Base-by-base conservation (phyloP, 2,329 filamentous ascomycete species). In the Stagonosporopsis chrysanthemi region DNA sequence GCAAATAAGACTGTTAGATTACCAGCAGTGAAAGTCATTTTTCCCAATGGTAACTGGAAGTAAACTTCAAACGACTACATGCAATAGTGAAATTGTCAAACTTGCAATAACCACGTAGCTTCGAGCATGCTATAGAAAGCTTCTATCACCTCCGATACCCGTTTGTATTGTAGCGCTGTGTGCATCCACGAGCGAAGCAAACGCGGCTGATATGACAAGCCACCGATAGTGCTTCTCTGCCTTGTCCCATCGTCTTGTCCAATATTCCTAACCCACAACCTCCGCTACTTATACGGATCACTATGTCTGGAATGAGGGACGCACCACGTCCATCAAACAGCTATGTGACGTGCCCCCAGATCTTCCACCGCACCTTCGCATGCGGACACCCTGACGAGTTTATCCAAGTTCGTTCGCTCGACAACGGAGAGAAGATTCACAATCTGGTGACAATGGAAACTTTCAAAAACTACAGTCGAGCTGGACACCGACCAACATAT, bases 321-420 rank as follows among this genome's bases (percentile, higher is more conserved):
- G 22, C 22, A 29, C 19, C 35, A 38, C 6, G 7, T 8, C 5
- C n/a, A 23, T 4, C 17, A 40, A 35, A 19, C 6, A 15, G 24
- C 14, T 28, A 15, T 3, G 17, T 35, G 24, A 12, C 28, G 4
- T 61, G 63, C 44, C 52, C 65, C 7, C 64, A 65, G 12, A 55
- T 62, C 22, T 60, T 65, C 23, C 57, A 50, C 29, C 63, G 65
- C 23, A 35, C 44, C 6, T 67, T 65, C 22, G 49, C 45, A 17
- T 69, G 66, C 35, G 59, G 61, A 9, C 64, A 69, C 29, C 46
- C 57, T 14, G 58, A 62, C 8, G 66, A 69, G 17, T 62, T 51
- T 17, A 58, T 69, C n/a, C 38, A 44, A 19, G n/a, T 28, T 11
- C 41, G 17, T 6, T 11, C 14, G 9, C 5, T 24, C 4, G 40